Base-by-base conservation (phyloP, 306 rosid genomes). In the Acmispon strigosus region DNA sequence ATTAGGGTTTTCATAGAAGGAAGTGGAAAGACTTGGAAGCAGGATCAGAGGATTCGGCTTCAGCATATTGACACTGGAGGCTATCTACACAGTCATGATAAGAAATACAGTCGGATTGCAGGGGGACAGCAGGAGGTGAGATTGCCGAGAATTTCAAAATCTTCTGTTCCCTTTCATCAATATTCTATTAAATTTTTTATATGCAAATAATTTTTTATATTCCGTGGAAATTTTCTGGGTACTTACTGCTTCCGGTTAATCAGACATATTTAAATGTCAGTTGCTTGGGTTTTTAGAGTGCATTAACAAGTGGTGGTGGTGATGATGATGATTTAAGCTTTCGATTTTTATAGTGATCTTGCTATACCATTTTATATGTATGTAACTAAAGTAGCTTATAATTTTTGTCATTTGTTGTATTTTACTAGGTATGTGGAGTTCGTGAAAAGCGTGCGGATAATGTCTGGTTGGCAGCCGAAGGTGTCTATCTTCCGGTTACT, bases 91-190 rank as follows among this genome's bases (percentile, higher is more conserved):
- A 95, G 99, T 78, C 99, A 95, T 74, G 88, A 91, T 94, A 95
- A 91, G 89, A 95, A 95, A 78, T 91, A 90, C 83, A 62, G 81
- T 54, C 97, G 99, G 58, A 95, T 88, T 48, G 99, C 97, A 44
- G 99, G 99, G 29, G 99, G 99, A 14, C 99, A 95, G 84, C 99
- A 95, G 60, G 99, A 95, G 99, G 99, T 95, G 76, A 87, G 87
- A 57, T 18, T 24, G 61, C 54, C 29, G 17, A 49, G 48, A 54
- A 58, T 37, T 22, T 42, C 16, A 16, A 62, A 37, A 14, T 59
- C 11, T 61, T 48, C 8, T 70, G 8, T 45, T 53, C 56, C 39
- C 27, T 59, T 66, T 39, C 14, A 11, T 53, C 2, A 42, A 42
- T 51, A 20, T 16, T 57, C 41, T 59, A 37, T 36, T 22, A 44